Evolutionary conservation across 192 early-diverging fungal species (phyloP), one percentile per base, ranked within the genome.

Genomic region (Linnemannia elongata): DNA sequence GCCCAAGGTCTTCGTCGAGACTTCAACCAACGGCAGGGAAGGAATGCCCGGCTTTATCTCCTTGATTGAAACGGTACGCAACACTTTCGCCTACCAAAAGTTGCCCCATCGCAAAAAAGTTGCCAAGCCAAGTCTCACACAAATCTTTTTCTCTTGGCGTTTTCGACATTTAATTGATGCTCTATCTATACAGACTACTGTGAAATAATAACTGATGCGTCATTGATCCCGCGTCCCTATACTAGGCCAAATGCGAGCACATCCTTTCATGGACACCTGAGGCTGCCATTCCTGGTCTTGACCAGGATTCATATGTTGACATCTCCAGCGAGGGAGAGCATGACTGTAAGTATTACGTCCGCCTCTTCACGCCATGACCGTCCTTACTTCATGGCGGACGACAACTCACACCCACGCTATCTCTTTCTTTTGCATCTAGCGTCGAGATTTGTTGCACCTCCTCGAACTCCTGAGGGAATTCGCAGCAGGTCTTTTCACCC

Each of bases 231-330:
- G 36, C 13, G 1, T 41, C 38, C 38, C 30, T 47, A 20, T 55
- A 54, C 20, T 55, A 88, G 79, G 74, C 70, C 6, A 74, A 86
- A 44, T 74, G 82, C 71, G 91, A 93, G 54, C 91, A 93, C 86
- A 92, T 94, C 71, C 81, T 96, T 22, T 92, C 93, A 4, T 96
- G 95, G 95, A 94, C 93, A 13, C 95, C 95, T 24, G 95, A 96
- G 75, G 89, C 93, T 0, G 84, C 90, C 69, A 90, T 95, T 45
- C 89, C 93, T 4, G 85, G 89, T 47, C 83, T 93, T 33, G 93
- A 96, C 82, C 83, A 88, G 30, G 91, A 96, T 85, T 85, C 91
- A 0, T 93, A 91, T 82, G 92, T 94, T 24, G 91, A 94, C 70
- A 91, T 94, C 6, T 90, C 93, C 45, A 84, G 90, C 17, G 89